A percentile compares a stretch with the other conserved stretches of the same genome.
phyloP scores from a whole-genome alignment of 306 rosid genomes.

The Acacia crassicarpa region DNA sequence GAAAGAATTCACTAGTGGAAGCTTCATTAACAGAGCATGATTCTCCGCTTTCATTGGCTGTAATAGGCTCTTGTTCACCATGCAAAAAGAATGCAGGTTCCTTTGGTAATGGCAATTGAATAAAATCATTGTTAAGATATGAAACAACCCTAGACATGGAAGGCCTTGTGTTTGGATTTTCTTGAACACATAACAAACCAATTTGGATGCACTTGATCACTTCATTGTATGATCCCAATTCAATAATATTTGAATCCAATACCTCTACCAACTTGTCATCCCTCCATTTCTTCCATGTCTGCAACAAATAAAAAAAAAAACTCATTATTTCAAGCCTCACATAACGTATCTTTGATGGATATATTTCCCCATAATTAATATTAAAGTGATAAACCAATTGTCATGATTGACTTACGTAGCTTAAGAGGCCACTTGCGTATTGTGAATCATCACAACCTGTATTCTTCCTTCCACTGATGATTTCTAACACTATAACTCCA shows the following conservation, averaged over 20 bases:
- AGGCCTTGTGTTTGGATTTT: background rate
- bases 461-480: background rate
- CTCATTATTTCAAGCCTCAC: background rate
- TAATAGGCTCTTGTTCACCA: background rate
- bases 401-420: background rate
- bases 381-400: too few species aligned
- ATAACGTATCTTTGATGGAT: too few species aligned
- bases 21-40: background rate
- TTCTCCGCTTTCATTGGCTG: background rate
- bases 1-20: background rate
- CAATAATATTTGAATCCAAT: background rate
- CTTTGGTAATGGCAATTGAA: background rate
- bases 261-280: background rate
- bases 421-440: background rate
- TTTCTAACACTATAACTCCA: background rate
- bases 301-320: background rate
- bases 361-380: too few species aligned
- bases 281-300: background rate
- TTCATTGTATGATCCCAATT: background rate
- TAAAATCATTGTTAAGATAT: background rate
- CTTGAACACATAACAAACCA: slow-evolving; percentile 8
- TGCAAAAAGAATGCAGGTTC: background rate
- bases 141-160: background rate
- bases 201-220: background rate
- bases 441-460: background rate